Evolutionary conservation across 495 filamentous ascomycete species (phyloP).

Genomic region (Neurospora sp.): DNA sequence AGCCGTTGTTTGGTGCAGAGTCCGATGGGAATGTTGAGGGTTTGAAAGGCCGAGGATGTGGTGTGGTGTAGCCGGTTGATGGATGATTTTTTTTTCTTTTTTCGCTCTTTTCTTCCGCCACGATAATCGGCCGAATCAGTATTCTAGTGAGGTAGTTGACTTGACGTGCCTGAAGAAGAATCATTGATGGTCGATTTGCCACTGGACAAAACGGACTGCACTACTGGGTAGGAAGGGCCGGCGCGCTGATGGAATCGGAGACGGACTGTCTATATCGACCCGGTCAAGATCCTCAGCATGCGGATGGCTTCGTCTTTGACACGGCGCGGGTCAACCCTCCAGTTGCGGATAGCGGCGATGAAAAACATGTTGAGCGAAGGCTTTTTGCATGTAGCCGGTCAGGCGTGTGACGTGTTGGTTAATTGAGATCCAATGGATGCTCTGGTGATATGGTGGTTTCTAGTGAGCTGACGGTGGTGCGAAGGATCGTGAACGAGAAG

Average conservation of each 20-base stretch:
- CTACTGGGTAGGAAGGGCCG: too few relatives aligned
- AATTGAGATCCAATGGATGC: neutral
- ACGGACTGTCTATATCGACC: neutral
- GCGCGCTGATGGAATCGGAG: neutral
- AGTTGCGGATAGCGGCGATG: neutral
- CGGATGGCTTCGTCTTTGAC: neutral
- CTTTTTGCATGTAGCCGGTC: neutral
- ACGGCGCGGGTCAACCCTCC: neutral
- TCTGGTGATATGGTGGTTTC: neutral
- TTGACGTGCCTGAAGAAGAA: too few relatives aligned
- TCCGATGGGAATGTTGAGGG: too few relatives aligned
- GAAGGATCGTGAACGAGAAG: neutral
- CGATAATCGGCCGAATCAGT: too few relatives aligned
- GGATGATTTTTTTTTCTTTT: too few relatives aligned
- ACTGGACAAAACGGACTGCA: too few relatives aligned
- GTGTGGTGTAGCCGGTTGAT: too few relatives aligned
- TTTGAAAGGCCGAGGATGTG: too few relatives aligned
- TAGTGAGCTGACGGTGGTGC: neutral
- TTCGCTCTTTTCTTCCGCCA: too few relatives aligned
- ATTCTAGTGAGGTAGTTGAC: too few relatives aligned
- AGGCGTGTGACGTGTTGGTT: neutral
- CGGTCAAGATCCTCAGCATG: neutral
- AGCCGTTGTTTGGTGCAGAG: neutral
- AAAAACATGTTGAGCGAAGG: neutral
- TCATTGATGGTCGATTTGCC: too few relatives aligned